These are phyloP conservation scores for Vararia minispora DNA, from an alignment of 768 basidiomycete species.

Conservation along the genomic window DNA sequence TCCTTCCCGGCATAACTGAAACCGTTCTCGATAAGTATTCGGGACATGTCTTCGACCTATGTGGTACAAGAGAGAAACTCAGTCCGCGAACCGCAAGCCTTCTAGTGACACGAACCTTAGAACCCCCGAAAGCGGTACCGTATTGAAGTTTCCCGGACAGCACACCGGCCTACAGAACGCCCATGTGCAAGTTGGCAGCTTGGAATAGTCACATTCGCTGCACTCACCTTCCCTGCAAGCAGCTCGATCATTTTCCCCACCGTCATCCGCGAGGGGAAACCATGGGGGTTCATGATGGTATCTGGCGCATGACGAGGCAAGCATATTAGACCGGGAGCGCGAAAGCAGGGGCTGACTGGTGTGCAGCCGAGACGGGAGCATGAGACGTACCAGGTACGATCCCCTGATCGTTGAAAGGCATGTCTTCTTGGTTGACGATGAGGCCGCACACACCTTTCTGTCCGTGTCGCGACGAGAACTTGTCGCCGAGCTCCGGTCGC, in stretches of 20 bases:
- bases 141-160: conserved; percentile 83
- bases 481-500: conserved; percentile 94
- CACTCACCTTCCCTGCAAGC: conserved; percentile 77
- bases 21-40: conserved; percentile 87
- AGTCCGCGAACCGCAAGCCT: conserved; percentile 1
- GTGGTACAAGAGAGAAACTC: neutral
- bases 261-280: conserved; percentile 98
- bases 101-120: conserved; percentile 49
- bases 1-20: conserved; percentile 99
- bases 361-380: too few relatives aligned
- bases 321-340: too few relatives aligned
- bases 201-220: conserved; percentile 1
- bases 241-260: conserved; percentile 99
- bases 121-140: conserved; percentile 95
- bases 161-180: conserved; percentile 77
- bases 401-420: conserved; percentile 99
- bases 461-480: conserved; percentile 95
- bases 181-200: too few relatives aligned
- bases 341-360: too few relatives aligned
- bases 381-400: conserved; percentile 80
- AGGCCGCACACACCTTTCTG: conserved; percentile 99
- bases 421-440: conserved; percentile 97
- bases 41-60: conserved; percentile 96
- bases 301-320: conserved; percentile 35
- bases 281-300: conserved; percentile 99